Evolutionary conservation across 2,329 filamentous ascomycete species (phyloP).

Genomic region (Cordyceps militaris): DNA sequence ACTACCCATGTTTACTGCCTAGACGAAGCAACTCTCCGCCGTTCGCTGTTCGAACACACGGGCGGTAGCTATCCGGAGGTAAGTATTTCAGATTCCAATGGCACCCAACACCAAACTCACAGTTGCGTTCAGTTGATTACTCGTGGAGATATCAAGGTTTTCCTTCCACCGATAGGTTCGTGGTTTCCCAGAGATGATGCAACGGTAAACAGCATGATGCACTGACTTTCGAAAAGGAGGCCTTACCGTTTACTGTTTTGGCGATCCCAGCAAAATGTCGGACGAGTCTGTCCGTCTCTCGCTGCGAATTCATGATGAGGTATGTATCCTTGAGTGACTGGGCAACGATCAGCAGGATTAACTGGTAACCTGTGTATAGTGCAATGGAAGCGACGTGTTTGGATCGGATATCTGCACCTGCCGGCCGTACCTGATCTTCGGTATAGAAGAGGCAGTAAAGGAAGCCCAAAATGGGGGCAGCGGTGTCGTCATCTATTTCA

Average conservation of each 20-base stretch:
- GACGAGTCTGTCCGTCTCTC: constrained; percentile 76
- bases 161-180: constrained; percentile 82
- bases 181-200: not conserved
- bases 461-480: constrained; percentile 91
- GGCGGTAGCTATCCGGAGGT: constrained; percentile 91
- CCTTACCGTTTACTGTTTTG: constrained; percentile 94
- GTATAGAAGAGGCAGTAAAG: constrained; percentile 94
- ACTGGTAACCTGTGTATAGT: constrained; percentile 35
- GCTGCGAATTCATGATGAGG: constrained; percentile 69
- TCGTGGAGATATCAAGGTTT: constrained; percentile 87
- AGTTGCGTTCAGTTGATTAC: constrained; percentile 67
- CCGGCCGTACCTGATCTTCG: constrained; percentile 90
- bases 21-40: constrained; percentile 80
- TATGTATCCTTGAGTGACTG: constrained; percentile 21
- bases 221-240: constrained; percentile 47
- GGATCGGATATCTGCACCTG: constrained; percentile 98
- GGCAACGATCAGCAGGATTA: not conserved
- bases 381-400: constrained; percentile 96
- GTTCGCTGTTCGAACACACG: constrained; percentile 88
- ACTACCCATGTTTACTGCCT: not conserved
- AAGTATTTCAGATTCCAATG: constrained; percentile 11
- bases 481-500: constrained; percentile 96
- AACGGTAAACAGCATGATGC: not conserved
- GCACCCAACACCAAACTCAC: constrained; percentile 17
- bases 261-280: constrained; percentile 88